Percentiles rank a stretch among this genome's conserved stretches.
Conservation (phyloP, 192 early-diverging fungal species). For the Coemansia sp. region DNA sequence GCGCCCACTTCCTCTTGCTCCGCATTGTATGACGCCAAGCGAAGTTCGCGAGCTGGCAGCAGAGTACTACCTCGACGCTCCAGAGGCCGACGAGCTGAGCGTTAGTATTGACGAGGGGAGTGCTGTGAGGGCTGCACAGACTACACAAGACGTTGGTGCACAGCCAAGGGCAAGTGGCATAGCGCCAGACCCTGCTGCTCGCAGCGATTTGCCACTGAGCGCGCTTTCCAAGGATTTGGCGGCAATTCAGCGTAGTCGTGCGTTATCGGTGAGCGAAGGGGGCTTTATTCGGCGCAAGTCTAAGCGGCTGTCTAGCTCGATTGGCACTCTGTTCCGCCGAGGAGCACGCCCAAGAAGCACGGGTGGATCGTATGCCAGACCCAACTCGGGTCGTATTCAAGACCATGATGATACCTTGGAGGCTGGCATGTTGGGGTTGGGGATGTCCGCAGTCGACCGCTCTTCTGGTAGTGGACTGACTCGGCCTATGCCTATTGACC, state of each 20-base stretch:
- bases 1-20: not conserved
- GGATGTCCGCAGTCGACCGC: not conserved
- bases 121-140: not conserved
- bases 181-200: not conserved
- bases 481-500: slow-evolving; percentile 11
- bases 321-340: slow-evolving; percentile 29
- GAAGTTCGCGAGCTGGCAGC: slow-evolving; percentile 18
- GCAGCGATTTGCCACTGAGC: not conserved
- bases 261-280: slow-evolving; percentile 24
- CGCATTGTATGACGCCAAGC: not conserved
- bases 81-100: not conserved
- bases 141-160: not conserved
- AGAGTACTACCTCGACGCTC: slow-evolving; percentile 11
- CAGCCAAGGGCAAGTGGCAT: not conserved
- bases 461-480: not conserved
- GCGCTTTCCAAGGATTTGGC: not conserved
- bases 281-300: slow-evolving; percentile 33
- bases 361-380: not conserved
- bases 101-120: not conserved
- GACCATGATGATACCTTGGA: not conserved
- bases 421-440: not conserved
- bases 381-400: not conserved
- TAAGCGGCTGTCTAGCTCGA: slow-evolving; percentile 29
- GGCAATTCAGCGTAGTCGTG: slow-evolving; percentile 12
- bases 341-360: slow-evolving; percentile 3